Base-by-base conservation (phyloP, 2,329 filamentous ascomycete species). In the Colletotrichum chlorophyti region DNA sequence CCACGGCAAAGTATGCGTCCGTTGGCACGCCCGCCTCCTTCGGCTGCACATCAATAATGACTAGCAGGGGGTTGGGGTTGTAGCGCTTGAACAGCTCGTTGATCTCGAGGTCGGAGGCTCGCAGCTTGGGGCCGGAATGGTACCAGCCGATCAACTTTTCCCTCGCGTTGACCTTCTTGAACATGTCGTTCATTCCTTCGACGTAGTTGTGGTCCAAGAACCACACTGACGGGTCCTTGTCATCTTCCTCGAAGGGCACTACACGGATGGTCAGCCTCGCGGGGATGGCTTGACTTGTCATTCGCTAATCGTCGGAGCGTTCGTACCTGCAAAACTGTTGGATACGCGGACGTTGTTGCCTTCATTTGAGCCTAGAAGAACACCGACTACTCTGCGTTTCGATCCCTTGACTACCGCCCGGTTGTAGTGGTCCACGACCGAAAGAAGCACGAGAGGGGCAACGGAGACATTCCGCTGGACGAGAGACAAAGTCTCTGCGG, bases 71-170 rank as follows among this genome's bases (percentile, higher is more conserved):
- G 72, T 98, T 96, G 17, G 95, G 92, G 50, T 93, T 97, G 81
- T 99, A 99, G 81, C 93, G 87, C 83, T 99, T 99, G 86, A 99
- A 98, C 59, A 99, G 86, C 79, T 99, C 95, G 79, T 99, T 99
- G 88, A 99, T 97, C 80, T 98, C 91, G 66, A 99, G 81, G 82
- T 99, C 95, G 41, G 95, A 97, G 53, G 93, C 94, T 72, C 95
- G 88, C 70, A 99, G 83, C 83, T 98, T 99, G 34, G 95, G 95
- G 37, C 95, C 95, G 17, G 95, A 96, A 79, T 99, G 95, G 77
- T 99, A 99, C 95, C 95, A 99, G 71, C 95, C 95, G 83, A 99
- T 96, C 74, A 99, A 85, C 87, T 98, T 98, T 81, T 99, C 95
- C 64, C 91, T 84, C 61, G 95, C 95, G 80, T 99, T 99, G 83